Percentiles rank a stretch among this genome's conserved stretches.
Conservation (phyloP, 345 rosid species). For the Excoecaria cochinchinensis region DNA sequence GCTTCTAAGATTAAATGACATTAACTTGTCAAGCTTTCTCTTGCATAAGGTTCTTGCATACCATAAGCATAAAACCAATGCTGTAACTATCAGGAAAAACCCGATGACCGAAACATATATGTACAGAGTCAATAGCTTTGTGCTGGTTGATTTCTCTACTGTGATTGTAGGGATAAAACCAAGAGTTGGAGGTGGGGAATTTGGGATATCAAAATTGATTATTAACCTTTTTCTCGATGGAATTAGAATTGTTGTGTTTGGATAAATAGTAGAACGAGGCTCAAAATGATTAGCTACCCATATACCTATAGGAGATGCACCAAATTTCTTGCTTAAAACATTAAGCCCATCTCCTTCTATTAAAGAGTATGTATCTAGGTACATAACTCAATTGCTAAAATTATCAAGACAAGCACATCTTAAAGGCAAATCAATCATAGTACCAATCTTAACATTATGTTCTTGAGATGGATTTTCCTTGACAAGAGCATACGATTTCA, state of each 20-base stretch:
- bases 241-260: constrained; percentile 46
- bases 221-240: constrained; percentile 35
- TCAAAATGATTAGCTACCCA: constrained; percentile 39
- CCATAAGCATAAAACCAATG: constrained; percentile 33
- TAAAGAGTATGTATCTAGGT: constrained; percentile 51
- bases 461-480: constrained; percentile 30
- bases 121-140: constrained; percentile 35
- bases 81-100: constrained; percentile 28
- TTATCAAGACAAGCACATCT: constrained; percentile 59
- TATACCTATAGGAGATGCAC: constrained; percentile 31
- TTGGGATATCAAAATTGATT: constrained; percentile 20
- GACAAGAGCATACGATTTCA: constrained; percentile 30
- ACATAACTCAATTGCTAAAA: constrained; percentile 20
- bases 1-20: constrained; percentile 40
- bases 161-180: constrained; percentile 43
- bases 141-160: constrained; percentile 11
- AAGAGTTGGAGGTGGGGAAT: constrained; percentile 43
- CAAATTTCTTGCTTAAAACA: constrained; percentile 34
- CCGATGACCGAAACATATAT: constrained; percentile 48
- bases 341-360: constrained; percentile 37
- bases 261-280: constrained; percentile 40
- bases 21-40: constrained; percentile 31
- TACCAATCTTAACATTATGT: constrained; percentile 18
- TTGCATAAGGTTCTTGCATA: constrained; percentile 29
- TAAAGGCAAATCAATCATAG: constrained; percentile 40